Evolutionary conservation across 352 stramenopile genomes (phyloP).

Genomic region (Achlya hypogyna): DNA sequence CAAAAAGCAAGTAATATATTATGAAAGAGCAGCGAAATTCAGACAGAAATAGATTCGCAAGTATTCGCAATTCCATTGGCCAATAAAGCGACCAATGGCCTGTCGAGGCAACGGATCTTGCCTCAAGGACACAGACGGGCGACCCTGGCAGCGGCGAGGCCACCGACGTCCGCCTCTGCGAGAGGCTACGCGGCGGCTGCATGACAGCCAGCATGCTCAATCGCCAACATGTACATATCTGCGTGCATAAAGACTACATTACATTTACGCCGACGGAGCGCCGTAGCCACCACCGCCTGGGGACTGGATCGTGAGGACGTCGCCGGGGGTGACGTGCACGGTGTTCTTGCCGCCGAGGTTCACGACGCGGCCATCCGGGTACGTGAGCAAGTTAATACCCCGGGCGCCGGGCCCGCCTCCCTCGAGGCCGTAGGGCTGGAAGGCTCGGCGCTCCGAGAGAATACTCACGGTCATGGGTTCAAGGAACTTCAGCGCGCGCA

Average conservation of each 20-base stretch:
- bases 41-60: background rate
- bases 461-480: slow-evolving; percentile 94
- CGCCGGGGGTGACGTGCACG: slow-evolving; percentile 84
- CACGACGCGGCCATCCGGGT: slow-evolving; percentile 49
- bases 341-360: slow-evolving; percentile 93
- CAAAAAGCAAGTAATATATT: background rate
- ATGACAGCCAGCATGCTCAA: no score
- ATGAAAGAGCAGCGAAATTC: background rate
- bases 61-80: background rate
- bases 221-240: no score
- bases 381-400: slow-evolving; percentile 90
- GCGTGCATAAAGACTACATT: no score
- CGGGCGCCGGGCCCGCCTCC: slow-evolving; percentile 84
- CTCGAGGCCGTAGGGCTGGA: slow-evolving; percentile 86
- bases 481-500: slow-evolving; percentile 94
- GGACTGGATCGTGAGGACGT: slow-evolving; percentile 93
- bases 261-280: background rate
- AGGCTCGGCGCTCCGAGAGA: slow-evolving; percentile 92
- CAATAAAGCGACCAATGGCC: background rate
- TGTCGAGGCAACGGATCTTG: background rate
- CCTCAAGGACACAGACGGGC: no score
- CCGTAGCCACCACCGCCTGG: slow-evolving; percentile 95
- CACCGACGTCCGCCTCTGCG: no score
- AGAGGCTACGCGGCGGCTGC: no score
- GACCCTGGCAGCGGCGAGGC: no score